These are phyloP conservation scores for Ophioceras dolichostomum DNA, from an alignment of 2,329 filamentous ascomycete genomes.

Conservation along the genomic window DNA sequence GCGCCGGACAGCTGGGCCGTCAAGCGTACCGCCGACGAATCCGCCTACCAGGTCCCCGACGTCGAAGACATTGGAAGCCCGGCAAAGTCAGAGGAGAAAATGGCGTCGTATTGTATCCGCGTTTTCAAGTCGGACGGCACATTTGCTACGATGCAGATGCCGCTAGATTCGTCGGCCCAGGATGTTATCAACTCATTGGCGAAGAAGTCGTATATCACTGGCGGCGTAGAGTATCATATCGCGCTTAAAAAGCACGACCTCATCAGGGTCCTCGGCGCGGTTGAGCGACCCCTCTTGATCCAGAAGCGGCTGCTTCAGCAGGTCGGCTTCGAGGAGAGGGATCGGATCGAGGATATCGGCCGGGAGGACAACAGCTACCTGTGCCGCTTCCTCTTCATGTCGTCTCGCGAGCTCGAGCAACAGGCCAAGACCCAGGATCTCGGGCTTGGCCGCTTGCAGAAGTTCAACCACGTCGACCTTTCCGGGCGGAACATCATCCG, in stretches of 20 bases:
- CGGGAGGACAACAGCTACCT: slow-evolving; percentile 96
- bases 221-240: slow-evolving; percentile 89
- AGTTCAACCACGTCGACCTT: slow-evolving; percentile 89
- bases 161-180: slow-evolving; percentile 69
- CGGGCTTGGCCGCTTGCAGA: slow-evolving; percentile 69
- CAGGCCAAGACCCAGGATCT: slow-evolving; percentile 66
- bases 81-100: slow-evolving; percentile 62
- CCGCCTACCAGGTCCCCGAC: slow-evolving; percentile 41
- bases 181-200: slow-evolving; percentile 85
- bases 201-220: slow-evolving; percentile 79
- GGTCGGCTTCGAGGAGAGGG: slow-evolving; percentile 76
- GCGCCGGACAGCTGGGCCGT: slow-evolving; percentile 97
- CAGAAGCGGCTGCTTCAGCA: slow-evolving; percentile 87
- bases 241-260: slow-evolving; percentile 89
- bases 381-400: slow-evolving; percentile 89
- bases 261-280: slow-evolving; percentile 63
- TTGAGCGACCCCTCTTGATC: slow-evolving; percentile 76
- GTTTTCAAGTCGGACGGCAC: slow-evolving; percentile 91
- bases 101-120: slow-evolving; percentile 76
- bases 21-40: slow-evolving; percentile 57
- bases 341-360: slow-evolving; percentile 84
- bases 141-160: slow-evolving; percentile 81
- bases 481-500: slow-evolving; percentile 83
- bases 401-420: slow-evolving; percentile 74
- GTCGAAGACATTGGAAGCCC: slow-evolving; percentile 56